phyloP scores from a whole-genome alignment of 306 rosid species.

The Inga oerstediana region DNA sequence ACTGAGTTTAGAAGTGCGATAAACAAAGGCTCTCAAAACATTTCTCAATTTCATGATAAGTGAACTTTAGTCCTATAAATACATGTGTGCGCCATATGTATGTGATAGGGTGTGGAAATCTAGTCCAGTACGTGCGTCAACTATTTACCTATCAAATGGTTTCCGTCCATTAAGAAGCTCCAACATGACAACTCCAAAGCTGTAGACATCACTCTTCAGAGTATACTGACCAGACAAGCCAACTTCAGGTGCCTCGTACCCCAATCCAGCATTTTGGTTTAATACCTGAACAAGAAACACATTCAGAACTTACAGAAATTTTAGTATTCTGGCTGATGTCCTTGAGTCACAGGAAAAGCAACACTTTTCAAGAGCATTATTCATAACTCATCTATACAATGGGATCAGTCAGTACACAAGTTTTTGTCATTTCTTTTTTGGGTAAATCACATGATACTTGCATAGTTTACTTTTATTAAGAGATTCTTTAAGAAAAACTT shows the following conservation, averaged over 20 bases:
- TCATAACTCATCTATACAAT: slow-evolving; percentile 31
- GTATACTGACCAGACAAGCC: slow-evolving; percentile 77
- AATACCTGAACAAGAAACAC: slow-evolving; percentile 51
- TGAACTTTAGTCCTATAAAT: neutral
- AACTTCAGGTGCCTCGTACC: slow-evolving; percentile 91
- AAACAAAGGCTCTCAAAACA: neutral
- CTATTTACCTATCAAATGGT: slow-evolving; percentile 83
- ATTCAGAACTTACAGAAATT: slow-evolving; percentile 11
- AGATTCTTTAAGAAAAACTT: neutral
- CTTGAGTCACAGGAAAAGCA: slow-evolving; percentile 20
- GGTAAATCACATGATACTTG: neutral
- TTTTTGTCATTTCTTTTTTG: neutral
- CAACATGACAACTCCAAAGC: slow-evolving; percentile 97
- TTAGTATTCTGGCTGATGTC: slow-evolving; percentile 12
- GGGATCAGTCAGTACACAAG: slow-evolving; percentile 3
- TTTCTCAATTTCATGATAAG: neutral
- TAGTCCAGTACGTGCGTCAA: neutral
- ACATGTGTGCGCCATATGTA: neutral
- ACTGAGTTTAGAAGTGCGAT: neutral
- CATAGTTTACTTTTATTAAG: slow-evolving; percentile 10
- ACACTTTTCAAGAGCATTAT: neutral
- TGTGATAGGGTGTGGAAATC: neutral
- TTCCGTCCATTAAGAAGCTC: slow-evolving; percentile 91
- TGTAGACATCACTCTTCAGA: slow-evolving; percentile 82
- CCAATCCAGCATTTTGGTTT: slow-evolving; percentile 70